Evolutionary conservation across 192 early-diverging fungal species (phyloP).

Genomic region (Backusella psychrophila): DNA sequence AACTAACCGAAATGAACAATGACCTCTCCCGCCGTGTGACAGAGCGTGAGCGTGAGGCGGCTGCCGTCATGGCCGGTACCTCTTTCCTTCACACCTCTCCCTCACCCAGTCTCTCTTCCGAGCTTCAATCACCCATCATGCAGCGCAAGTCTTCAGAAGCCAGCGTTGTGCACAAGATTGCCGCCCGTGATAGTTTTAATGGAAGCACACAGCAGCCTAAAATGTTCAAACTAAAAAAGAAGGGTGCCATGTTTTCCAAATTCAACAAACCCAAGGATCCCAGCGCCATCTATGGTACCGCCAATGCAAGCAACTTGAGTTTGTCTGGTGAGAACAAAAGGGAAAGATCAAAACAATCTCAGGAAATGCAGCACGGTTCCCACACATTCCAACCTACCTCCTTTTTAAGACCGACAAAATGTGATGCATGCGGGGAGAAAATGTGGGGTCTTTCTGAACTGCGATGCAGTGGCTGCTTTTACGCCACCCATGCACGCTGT

Average conservation of each 20-base stretch:
- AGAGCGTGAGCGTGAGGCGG: conserved; percentile 36
- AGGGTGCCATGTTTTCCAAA: conserved; percentile 39
- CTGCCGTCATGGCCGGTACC: conserved; percentile 37
- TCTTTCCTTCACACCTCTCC: conserved; percentile 29
- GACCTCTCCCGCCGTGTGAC: conserved; percentile 44
- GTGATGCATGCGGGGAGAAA: conserved; percentile 56
- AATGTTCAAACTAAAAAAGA: conserved; percentile 57
- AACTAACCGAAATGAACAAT: conserved; percentile 54
- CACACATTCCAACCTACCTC: conserved; percentile 42
- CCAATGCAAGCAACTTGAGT: not conserved
- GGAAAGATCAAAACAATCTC: not conserved
- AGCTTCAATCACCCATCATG: conserved; percentile 9
- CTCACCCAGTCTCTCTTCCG: conserved; percentile 25
- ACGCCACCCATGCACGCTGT: conserved; percentile 46
- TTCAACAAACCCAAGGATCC: conserved; percentile 1
- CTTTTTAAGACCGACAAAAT: conserved; percentile 45
- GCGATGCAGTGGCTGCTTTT: conserved; percentile 50
- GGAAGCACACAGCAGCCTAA: conserved; percentile 40
- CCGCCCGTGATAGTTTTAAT: conserved; percentile 35
- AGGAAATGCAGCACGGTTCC: conserved; percentile 25
- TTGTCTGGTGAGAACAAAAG: not conserved
- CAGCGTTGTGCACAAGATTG: conserved; percentile 19
- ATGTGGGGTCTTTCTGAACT: conserved; percentile 51
- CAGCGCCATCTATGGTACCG: not conserved
- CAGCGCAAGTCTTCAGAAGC: conserved; percentile 28